Evolutionary conservation across 345 rosid species (phyloP).

Genomic region (Murraya koenigii): DNA sequence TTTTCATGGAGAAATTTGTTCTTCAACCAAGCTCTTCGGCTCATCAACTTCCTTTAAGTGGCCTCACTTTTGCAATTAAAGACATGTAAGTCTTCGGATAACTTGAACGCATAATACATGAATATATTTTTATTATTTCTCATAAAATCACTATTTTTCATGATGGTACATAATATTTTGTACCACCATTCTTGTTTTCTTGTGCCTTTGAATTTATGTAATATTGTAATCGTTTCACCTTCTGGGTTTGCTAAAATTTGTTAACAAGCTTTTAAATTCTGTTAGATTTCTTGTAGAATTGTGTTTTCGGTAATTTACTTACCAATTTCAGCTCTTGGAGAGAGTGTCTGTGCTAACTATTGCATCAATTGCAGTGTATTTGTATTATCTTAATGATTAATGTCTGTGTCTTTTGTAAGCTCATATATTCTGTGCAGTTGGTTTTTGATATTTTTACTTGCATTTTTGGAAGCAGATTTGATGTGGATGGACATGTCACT

Average conservation of each 20-base stretch:
- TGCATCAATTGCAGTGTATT: neutral
- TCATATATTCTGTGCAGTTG: neutral
- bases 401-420: neutral
- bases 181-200: neutral
- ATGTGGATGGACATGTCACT: slow-evolving; percentile 73
- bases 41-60: slow-evolving; percentile 48
- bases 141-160: neutral
- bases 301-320: neutral
- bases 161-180: neutral
- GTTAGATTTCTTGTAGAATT: neutral
- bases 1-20: slow-evolving; percentile 72
- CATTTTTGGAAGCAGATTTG: slow-evolving; percentile 49
- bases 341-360: neutral
- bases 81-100: slow-evolving; percentile 57
- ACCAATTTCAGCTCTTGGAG: neutral
- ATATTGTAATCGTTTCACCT: neutral
- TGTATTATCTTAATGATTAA: neutral
- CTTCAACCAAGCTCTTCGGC: slow-evolving; percentile 48
- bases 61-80: slow-evolving; percentile 81
- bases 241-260: slow-evolving; percentile 7
- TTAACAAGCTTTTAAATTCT: neutral
- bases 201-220: neutral
- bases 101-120: neutral
- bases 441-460: neutral
- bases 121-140: neutral